Evolutionary conservation across 2,329 filamentous ascomycete genomes (phyloP).

Genomic region (Cercospora sesami): DNA sequence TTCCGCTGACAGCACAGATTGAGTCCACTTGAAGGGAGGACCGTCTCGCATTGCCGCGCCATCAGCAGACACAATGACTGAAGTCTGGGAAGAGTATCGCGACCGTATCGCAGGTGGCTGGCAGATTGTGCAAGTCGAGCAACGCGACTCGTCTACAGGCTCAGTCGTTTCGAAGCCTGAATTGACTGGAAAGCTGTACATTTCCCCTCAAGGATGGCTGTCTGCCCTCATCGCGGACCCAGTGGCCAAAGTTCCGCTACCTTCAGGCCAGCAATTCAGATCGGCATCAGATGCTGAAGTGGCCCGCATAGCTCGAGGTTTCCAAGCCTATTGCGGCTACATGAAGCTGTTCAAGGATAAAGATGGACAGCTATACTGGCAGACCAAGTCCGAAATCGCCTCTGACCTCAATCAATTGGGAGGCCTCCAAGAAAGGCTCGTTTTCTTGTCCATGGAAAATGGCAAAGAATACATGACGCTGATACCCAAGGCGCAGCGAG

Average conservation of each 20-base stretch:
- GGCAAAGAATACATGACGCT: slow-evolving; percentile 31
- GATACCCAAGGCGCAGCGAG: slow-evolving; percentile 23
- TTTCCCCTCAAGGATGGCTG: slow-evolving; percentile 29
- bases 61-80: slow-evolving; percentile 5
- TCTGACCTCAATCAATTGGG: slow-evolving; percentile 29
- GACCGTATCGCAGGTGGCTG: slow-evolving; percentile 29
- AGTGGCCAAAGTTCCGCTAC: slow-evolving; percentile 22
- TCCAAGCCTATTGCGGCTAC: slow-evolving; percentile 32
- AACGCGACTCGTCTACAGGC: slow-evolving; percentile 17
- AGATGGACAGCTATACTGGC: slow-evolving; percentile 28
- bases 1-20: background rate
- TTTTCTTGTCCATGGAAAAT: slow-evolving; percentile 24
- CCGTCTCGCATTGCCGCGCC: background rate
- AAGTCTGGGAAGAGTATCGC: slow-evolving; percentile 29
- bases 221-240: slow-evolving; percentile 30
- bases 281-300: slow-evolving; percentile 28
- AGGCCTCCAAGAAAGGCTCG: slow-evolving; percentile 29
- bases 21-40: background rate
- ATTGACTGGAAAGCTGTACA: slow-evolving; percentile 29
- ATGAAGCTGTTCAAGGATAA: slow-evolving; percentile 29
- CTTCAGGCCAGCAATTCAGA: slow-evolving; percentile 22
- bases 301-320: slow-evolving; percentile 28
- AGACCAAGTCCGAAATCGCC: slow-evolving; percentile 31
- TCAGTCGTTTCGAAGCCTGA: slow-evolving; percentile 7
- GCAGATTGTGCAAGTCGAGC: slow-evolving; percentile 32